phyloP scores from a whole-genome alignment of 768 basidiomycete species.

The Amanita fuliginea region DNA sequence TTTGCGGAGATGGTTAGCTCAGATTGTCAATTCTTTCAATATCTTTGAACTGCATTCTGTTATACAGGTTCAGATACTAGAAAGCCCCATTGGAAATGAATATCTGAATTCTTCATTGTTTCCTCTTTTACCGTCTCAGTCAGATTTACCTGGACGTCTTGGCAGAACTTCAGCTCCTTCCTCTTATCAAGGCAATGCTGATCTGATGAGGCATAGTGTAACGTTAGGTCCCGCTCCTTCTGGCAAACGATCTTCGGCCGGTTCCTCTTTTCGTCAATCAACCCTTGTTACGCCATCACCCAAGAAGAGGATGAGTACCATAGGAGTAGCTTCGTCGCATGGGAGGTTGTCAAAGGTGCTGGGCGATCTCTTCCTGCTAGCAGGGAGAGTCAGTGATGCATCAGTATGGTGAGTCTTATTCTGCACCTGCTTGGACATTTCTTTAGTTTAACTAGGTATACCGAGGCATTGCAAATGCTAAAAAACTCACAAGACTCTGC shows the following conservation, averaged over 20 bases:
- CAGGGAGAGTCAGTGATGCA: conserved; percentile 81
- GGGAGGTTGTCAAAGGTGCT: conserved; percentile 82
- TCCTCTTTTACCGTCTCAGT: conserved; percentile 46
- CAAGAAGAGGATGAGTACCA: conserved; percentile 53
- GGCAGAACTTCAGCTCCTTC: conserved; percentile 21
- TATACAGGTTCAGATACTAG: conserved; percentile 60
- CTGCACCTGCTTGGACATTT: background rate
- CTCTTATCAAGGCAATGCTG: conserved; percentile 46
- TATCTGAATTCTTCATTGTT: conserved; percentile 64
- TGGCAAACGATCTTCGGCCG: conserved; percentile 43
- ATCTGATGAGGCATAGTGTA: conserved; percentile 29
- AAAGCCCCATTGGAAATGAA: conserved; percentile 79
- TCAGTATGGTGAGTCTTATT: conserved; percentile 51
- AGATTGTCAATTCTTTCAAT: background rate
- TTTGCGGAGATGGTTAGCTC: conserved; percentile 71
- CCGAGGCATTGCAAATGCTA: conserved; percentile 73
- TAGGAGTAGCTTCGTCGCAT: conserved; percentile 66
- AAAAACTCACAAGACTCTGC: conserved; percentile 64
- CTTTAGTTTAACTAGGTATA: conserved; percentile 47
- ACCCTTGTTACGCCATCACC: conserved; percentile 33
- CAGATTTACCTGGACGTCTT: conserved; percentile 29
- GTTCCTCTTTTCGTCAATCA: conserved; percentile 39
- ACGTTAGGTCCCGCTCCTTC: conserved; percentile 27
- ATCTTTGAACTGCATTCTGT: conserved; percentile 6
- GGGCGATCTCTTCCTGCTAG: conserved; percentile 79